These are phyloP conservation scores for Pugionium cornutum DNA, from an alignment of 345 rosid genomes.

Conservation along the genomic window DNA sequence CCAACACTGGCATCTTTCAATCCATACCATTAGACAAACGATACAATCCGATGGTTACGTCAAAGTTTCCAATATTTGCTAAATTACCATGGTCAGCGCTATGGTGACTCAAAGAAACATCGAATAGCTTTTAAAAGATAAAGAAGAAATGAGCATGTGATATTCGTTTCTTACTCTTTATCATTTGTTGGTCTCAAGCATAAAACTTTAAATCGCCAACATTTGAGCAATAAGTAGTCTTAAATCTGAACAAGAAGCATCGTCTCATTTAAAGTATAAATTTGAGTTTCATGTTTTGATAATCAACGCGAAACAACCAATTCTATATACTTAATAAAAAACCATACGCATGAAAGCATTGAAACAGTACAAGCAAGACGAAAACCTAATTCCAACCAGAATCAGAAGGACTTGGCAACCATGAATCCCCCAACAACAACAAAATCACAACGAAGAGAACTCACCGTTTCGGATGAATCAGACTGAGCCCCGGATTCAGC, in stretches of 20 bases:
- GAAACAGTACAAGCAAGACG: not conserved
- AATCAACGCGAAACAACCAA: not conserved
- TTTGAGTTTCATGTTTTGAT: not conserved
- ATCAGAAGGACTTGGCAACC: not conserved
- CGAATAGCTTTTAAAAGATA: not conserved
- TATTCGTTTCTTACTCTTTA: not conserved
- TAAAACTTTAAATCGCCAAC: not conserved
- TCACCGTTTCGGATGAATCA: slow-evolving; percentile 58
- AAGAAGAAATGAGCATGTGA: not conserved
- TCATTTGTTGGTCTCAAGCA: not conserved
- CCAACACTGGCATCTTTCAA: slow-evolving; percentile 7
- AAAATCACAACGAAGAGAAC: not conserved
- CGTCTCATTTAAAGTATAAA: not conserved
- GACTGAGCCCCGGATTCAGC: slow-evolving; percentile 43
- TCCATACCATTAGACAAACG: not conserved
- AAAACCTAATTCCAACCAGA: slow-evolving; percentile 3
- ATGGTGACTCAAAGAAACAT: not conserved
- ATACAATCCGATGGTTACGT: not conserved
- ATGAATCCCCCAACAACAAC: not conserved
- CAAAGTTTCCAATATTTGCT: not conserved
- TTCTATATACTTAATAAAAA: not conserved
- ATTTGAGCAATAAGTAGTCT: not conserved
- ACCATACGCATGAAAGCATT: not conserved
- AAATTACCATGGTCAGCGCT: not conserved
- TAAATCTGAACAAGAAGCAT: slow-evolving; percentile 9